Evolutionary conservation across 176 grass and related monocot species (phyloP), one percentile per base, ranked within the genome.

Genomic region (Calamus simplicifolius): DNA sequence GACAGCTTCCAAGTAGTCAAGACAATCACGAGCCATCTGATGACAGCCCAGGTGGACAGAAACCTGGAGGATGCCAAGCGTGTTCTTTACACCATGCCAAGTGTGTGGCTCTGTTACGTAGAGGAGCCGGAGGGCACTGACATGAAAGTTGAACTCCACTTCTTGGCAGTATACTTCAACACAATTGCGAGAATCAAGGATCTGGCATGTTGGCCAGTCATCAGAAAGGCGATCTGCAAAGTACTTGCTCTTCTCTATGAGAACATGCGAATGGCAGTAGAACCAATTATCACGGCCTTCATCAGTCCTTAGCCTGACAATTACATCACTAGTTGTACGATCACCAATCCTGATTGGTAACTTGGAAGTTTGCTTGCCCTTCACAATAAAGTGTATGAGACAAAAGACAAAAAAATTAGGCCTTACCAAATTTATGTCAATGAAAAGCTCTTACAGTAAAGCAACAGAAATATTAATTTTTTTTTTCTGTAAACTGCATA

Each of bases 201-300:
- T 97, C 75, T 97, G 93, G 80, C 84, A 91, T 16, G 93, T 97
- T 10, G 87, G 87, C 87, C 93, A 97, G 69, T 76, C 75, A 53
- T 91, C 67, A 49, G 93, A 97, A 12, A 97, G 93, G 50, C 93
- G 83, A 54, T 88, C 76, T 28, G 83, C 84, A 59, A 97, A 91
- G 68, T 91, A 97, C 38, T 62, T 79, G 72, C 93, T 91, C 13
- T 79, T 81, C 21, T 85, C 78, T 43, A 75, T 62, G 58, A 91
- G 81, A 25, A 97, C 68, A 4, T 61, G 57, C 8, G 87, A 78
- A 64, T 97, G 87, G 76, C 93, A 97, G 75, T 92, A 88, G 6
- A 97, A 80, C 80, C 93, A 82, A 77, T 85, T 80, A 79, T 97
- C 93, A 6, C 81, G 87, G 23, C 87, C 93, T 75, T 87, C 80